Base-by-base conservation (phyloP, 768 basidiomycete genomes). In the Obba rivulosa region DNA sequence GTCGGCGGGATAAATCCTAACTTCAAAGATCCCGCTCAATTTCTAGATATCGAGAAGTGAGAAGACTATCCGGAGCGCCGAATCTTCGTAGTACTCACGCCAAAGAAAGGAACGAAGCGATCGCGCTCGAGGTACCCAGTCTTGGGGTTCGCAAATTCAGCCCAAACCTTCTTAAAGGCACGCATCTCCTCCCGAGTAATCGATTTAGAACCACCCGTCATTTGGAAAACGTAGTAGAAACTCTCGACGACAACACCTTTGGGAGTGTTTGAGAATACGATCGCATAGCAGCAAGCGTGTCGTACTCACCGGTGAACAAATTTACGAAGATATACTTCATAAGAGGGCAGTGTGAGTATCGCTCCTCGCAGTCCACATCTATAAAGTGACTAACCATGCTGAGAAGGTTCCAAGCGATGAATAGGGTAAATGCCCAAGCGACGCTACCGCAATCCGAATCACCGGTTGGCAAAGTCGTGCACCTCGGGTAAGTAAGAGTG, bases 271-370 rank as follows among this genome's bases (percentile, higher is more conserved):
- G n/a, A n/a, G n/a, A n/a, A n/a, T n/a, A n/a, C n/a, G n/a, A n/a
- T n/a, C n/a, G n/a, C n/a, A n/a, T n/a, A n/a, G n/a, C n/a, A n/a
- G n/a, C n/a, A n/a, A n/a, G n/a, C n/a, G n/a, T n/a, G n/a, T 25
- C 31, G 4, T 11, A 53, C 69, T 49, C 57, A 85, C 89, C 91
- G 67, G 91, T 93, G 64, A 94, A 94, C 83, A 96, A 82, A 68
- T 95, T 96, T 54, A 88, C 79, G 65, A 97, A 93, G 59, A 97
- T 93, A 65, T 93, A 96, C 93, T 94, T 62, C n/a, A n/a, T n/a
- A n/a, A n/a, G n/a, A n/a, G n/a, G n/a, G n/a, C n/a, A n/a, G 16
- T 4, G 28, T 46, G 20, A 45, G 22, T 20, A 47, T n/a, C 14
- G 3, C 16, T 13, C 5, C 4, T 41, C 7, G 21, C 40, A 16